phyloP scores from a whole-genome alignment of 208 protist species.

The Tritrichomonas musculus region DNA sequence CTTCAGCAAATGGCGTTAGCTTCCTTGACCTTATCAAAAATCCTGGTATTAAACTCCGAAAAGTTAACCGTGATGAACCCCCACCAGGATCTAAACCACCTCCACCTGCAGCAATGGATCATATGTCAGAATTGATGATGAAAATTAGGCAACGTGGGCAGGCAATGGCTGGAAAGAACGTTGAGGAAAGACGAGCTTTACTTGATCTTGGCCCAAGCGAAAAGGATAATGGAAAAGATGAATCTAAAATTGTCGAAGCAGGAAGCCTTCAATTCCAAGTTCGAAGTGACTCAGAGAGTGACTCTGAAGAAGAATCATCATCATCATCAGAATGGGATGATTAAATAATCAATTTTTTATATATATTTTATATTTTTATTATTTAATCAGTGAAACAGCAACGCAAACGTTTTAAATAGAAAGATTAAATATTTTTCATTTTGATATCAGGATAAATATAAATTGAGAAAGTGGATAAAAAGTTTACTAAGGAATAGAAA shows the following conservation, averaged over 20 bases:
- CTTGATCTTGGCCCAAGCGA: not conserved
- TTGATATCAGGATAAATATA: too few species aligned
- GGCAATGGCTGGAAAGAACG: not conserved
- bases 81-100: not conserved
- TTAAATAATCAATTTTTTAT: too few species aligned
- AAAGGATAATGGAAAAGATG: not conserved
- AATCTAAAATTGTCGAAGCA: not conserved
- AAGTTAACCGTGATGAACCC: not conserved
- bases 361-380: too few species aligned
- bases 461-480: too few species aligned
- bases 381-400: too few species aligned
- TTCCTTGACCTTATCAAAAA: slow-evolving; percentile 15
- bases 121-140: not conserved
- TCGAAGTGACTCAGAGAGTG: not conserved
- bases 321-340: not conserved
- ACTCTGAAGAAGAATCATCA: not conserved
- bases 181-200: not conserved
- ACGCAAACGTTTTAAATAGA: too few species aligned
- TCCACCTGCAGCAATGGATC: not conserved
- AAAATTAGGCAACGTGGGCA: not conserved
- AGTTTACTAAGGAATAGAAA: too few species aligned
- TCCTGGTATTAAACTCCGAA: not conserved
- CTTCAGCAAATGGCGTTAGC: not conserved
- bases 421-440: too few species aligned
- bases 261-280: not conserved